Conservation (phyloP, 495 filamentous ascomycete genomes). For the Penicillium paradoxum region DNA sequence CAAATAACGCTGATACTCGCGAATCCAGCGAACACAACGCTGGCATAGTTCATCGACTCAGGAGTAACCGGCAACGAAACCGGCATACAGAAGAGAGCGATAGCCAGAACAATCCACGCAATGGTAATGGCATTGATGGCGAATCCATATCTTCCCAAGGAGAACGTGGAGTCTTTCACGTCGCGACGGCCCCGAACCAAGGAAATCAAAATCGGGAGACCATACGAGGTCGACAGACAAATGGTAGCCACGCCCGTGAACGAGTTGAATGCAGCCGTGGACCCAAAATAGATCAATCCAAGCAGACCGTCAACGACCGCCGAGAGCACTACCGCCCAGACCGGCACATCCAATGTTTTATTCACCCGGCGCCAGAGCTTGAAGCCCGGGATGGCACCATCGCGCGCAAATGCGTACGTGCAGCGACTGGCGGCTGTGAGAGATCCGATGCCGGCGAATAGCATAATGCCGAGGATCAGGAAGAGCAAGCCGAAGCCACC, state of each 20-base stretch:
- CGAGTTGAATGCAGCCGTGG: conserved; percentile 57
- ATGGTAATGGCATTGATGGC: conserved; percentile 48
- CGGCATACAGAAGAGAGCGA: conserved; percentile 54
- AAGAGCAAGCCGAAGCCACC: conserved; percentile 71
- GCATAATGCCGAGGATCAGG: conserved; percentile 66
- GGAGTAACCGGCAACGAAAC: conserved; percentile 45
- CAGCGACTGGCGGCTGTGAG: conserved; percentile 72
- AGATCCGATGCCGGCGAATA: conserved; percentile 66
- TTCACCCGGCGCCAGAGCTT: conserved; percentile 57
- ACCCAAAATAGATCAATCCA: conserved; percentile 60
- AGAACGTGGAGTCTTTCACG: conserved; percentile 44
- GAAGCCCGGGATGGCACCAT: conserved; percentile 62
- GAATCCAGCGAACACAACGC: conserved; percentile 60
- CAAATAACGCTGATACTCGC: conserved; percentile 52
- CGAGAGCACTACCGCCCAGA: conserved; percentile 54
- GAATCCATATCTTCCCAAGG: conserved; percentile 48
- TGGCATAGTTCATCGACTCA: conserved; percentile 55
- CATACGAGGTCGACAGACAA: conserved; percentile 58
- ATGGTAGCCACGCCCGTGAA: conserved; percentile 65
- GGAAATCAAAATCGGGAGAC: conserved; percentile 57
- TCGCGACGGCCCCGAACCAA: conserved; percentile 45
- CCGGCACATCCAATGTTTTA: conserved; percentile 51
- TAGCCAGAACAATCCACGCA: conserved; percentile 47
- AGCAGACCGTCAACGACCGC: conserved; percentile 50
- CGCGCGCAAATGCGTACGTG: conserved; percentile 71